A percentile compares a stretch with the other conserved stretches of the same genome.
phyloP scores from a whole-genome alignment of 345 rosid genomes.

The Acer campestre region DNA sequence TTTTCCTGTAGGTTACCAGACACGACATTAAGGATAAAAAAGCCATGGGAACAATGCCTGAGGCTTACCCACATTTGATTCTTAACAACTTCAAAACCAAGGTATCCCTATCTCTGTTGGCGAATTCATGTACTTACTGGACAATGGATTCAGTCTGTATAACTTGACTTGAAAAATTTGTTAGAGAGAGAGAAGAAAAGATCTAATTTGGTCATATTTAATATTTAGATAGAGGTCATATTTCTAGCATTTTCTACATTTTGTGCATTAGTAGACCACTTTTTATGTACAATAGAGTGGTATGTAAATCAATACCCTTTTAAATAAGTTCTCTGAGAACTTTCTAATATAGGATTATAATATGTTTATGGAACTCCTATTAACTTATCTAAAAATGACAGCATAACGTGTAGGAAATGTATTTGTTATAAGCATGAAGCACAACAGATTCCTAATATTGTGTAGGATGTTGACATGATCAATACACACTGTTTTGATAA shows the following conservation, averaged over 20 bases:
- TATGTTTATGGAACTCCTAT: not conserved
- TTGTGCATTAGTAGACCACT: too few relatives aligned
- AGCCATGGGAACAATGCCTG: conserved; percentile 80
- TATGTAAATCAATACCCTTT: not conserved
- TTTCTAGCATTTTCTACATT: not conserved
- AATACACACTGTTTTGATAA: not conserved
- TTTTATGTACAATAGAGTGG: not conserved
- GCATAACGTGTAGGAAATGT: not conserved
- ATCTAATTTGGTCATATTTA: not conserved
- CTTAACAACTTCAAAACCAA: conserved; percentile 74
- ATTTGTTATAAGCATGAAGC: not conserved
- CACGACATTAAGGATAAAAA: conserved; percentile 85
- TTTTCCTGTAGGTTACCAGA: conserved; percentile 70
- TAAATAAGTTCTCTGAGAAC: not conserved
- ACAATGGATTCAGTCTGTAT: not conserved
- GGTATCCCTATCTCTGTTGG: conserved; percentile 39
- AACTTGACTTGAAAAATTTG: not conserved
- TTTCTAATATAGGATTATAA: not conserved
- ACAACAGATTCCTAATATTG: not conserved
- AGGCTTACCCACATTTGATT: conserved; percentile 90
- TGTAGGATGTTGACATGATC: not conserved
- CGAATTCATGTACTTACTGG: not conserved
- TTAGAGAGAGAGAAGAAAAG: not conserved
- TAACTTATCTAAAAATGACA: not conserved
- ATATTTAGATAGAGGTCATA: not conserved